phyloP scores from a whole-genome alignment of 2,329 filamentous ascomycete genomes.

The Fusarium austroafricanum region DNA sequence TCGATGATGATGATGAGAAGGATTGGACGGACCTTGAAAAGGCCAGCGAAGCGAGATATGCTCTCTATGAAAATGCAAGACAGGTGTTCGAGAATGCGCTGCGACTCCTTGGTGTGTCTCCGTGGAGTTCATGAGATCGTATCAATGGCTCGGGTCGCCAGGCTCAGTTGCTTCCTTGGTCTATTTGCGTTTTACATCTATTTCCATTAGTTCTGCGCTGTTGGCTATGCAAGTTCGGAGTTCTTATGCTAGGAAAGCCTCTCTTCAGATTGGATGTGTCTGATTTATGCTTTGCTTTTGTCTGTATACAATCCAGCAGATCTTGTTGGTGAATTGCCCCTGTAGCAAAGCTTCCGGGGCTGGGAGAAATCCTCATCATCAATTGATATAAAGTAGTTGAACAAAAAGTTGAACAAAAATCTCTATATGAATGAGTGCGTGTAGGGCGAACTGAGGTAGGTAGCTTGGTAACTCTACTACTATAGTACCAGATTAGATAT shows the following conservation, averaged over 20 bases:
- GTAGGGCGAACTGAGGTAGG: no score
- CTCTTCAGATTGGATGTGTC: not conserved
- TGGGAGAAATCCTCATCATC: not conserved
- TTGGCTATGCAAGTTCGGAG: not conserved
- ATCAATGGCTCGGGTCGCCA: no score
- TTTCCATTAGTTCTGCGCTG: no score
- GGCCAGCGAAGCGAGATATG: conserved; percentile 66
- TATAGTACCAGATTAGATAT: no score
- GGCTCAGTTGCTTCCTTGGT: no score
- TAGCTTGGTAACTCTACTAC: no score
- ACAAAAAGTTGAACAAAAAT: no score
- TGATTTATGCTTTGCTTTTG: not conserved
- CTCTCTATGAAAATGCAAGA: conserved; percentile 63
- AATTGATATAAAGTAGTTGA: not conserved
- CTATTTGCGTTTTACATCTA: not conserved
- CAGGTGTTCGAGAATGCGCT: conserved; percentile 47
- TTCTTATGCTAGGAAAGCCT: not conserved
- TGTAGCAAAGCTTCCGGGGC: not conserved
- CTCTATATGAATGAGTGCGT: no score
- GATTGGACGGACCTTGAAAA: conserved; percentile 56
- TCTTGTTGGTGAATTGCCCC: not conserved
- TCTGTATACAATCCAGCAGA: not conserved
- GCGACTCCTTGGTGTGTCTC: conserved; percentile 54
- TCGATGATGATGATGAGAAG: conserved; percentile 65
- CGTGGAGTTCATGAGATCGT: conserved; percentile 17